Base-by-base conservation (phyloP, 306 rosid species). In the Hippophae gyantsensis region DNA sequence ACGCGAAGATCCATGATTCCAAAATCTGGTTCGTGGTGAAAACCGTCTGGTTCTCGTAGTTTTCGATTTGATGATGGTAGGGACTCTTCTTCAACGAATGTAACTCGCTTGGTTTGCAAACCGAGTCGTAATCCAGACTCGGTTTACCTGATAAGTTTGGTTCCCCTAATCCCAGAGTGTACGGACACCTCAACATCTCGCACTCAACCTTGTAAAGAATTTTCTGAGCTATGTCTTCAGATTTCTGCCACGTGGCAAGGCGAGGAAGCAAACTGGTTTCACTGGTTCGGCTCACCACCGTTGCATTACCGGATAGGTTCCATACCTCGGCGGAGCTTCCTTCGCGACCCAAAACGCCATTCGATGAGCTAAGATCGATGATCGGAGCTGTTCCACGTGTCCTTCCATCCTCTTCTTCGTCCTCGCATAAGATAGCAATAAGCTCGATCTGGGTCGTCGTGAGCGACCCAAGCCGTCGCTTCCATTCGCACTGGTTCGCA, bases 81-180 rank as follows among this genome's bases (percentile, higher is more conserved):
- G 89, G 86, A 13, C 71, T 69, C 50, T 70, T 76, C 56, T 65
- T 80, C 26, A 87, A 26, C 0, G 80, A 13, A 42, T 81, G 89
- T 13, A 87, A 68, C 54, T 81, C 87, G 72, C 58, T 67, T 0
- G 98, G 96, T 61, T 58, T 74, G 75, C 95, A 83, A 23, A 87
- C 84, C 60, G 42, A 75, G 76, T 92, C 98, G 89, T 92, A 92
- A 5, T 75, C 83, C 42, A 92, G 83, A 25, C 62, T 55, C 8
- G 78, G 76, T n/a, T 87, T 92, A 0, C 93, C 89, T 40, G 76
- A 70, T 9, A 83, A 54, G 63, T 92, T 92, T 5, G 87, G 78
- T 49, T 92, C 96, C 0, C 98, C 98, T 32, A 92, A 55, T 0
- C 98, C 98, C 5, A 92, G 52, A 9, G 95, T 79, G 83, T 85